Evolutionary conservation across 1,139 yeast species (phyloP), one percentile per base, ranked within the genome.

Genomic region (Insectozyma bohioensis): DNA sequence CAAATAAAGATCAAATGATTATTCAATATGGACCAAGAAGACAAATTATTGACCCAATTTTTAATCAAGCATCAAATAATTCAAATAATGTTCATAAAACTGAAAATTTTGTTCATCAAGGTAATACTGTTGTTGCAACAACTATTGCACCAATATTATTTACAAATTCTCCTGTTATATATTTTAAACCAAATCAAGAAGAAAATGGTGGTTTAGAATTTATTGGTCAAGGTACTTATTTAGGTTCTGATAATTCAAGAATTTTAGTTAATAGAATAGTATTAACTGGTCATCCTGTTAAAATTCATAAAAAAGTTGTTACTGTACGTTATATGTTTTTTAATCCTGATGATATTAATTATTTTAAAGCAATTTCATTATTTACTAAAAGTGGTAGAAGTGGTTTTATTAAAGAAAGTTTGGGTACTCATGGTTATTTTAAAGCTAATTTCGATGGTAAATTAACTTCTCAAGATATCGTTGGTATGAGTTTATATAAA

Each of bases 351-450:
- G 99, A 94, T 56, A 85, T 94, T 47, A 76, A 76, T 45, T 86
- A 85, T 80, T 94, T 85, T 72, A 86, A 86, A 65, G 84, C 94
- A 4, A 83, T 94, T 46, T 97, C 97, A 24, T 67, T 94, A 43
- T 92, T 87, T 59, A 90, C 97, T 29, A 87, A 86, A 56, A 74
- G 81, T 48, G 98, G 98, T 33, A 79, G 97, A 57, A 72, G 88
- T 24, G 99, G 99, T 37, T 85, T 83, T 57, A 87, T 94, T 57
- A 90, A 87, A 60, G 97, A 92, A 57, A 78, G 90, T 56, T 73
- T 94, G 63, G 99, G 99, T 63, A 94, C 98, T 3, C 98, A 94
- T 59, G 99, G 99, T 43, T 87, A 92, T 64, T 90, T 84, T 73
- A 94, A 94, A 65, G 96, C 97, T 14, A 85, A 86, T 13, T 94